phyloP scores from a whole-genome alignment of 2,329 filamentous ascomycete genomes.

The Elsinoe necatrix region DNA sequence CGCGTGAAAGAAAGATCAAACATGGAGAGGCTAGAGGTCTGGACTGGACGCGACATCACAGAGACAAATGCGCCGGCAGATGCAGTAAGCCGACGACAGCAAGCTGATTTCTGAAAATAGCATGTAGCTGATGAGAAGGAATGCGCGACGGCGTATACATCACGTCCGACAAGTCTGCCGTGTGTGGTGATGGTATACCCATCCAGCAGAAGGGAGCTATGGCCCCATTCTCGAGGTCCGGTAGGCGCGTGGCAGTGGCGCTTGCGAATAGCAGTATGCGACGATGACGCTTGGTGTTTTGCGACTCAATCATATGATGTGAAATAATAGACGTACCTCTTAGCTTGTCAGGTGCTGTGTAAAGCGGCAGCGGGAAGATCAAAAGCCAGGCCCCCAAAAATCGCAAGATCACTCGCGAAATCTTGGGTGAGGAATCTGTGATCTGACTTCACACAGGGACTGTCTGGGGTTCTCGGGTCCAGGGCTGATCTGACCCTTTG shows the following conservation, averaged over 20 bases:
- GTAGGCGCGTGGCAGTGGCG: not conserved
- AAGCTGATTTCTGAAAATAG: not conserved
- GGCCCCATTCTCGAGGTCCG: not conserved
- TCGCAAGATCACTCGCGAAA: not conserved
- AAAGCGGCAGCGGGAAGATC: slow-evolving; percentile 7
- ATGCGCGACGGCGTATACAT: not conserved
- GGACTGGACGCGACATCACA: not conserved
- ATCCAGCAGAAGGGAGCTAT: slow-evolving; percentile 2
- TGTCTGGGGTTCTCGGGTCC: not conserved
- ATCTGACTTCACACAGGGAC: not conserved
- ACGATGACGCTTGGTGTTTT: not conserved
- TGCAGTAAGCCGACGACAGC: not conserved
- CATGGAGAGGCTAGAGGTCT: not conserved
- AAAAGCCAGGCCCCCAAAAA: not conserved
- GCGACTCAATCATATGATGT: not conserved
- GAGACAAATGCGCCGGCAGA: not conserved
- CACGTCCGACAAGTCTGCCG: not conserved
- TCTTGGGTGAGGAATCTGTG: slow-evolving; percentile 1
- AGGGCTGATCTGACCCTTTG: not conserved
- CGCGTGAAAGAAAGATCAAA: not conserved
- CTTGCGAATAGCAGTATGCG: not conserved
- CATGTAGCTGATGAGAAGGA: not conserved
- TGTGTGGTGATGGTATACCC: not conserved
- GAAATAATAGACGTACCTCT: not conserved
- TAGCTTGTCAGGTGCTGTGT: not conserved